These are phyloP conservation scores for Rhodotorula diobovata DNA, from an alignment of 768 basidiomycete genomes.

Conservation along the genomic window DNA sequence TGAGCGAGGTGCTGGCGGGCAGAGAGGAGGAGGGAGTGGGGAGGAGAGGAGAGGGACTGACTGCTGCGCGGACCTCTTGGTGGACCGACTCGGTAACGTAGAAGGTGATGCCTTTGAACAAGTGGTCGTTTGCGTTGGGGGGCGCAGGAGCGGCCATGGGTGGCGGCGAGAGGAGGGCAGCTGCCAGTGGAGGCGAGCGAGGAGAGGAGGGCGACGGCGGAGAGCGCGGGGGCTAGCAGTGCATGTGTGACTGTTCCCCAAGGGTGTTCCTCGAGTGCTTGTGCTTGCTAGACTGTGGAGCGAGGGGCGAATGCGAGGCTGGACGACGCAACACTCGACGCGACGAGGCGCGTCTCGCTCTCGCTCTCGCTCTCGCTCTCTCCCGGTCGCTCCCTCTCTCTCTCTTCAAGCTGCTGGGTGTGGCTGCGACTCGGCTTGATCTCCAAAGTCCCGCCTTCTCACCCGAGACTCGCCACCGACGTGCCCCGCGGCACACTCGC, in stretches of 20 bases:
- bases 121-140: not conserved
- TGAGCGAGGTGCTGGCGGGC: not conserved
- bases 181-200: too few relatives aligned
- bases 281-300: too few relatives aligned
- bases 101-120: conserved; percentile 12
- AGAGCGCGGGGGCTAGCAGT: too few relatives aligned
- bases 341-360: not conserved
- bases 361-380: not conserved
- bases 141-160: too few relatives aligned
- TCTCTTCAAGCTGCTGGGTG: too few relatives aligned
- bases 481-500: not conserved
- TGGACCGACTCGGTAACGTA: conserved; percentile 14
- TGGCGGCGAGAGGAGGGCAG: too few relatives aligned
- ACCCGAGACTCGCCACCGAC: too few relatives aligned
- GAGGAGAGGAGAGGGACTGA: not conserved
- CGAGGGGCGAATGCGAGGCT: too few relatives aligned
- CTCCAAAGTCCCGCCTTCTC: too few relatives aligned
- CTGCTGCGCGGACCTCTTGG: not conserved
- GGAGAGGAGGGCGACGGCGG: not conserved
- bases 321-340: not conserved
- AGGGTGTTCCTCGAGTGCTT: too few relatives aligned
- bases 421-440: not conserved
- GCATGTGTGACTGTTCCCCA: too few relatives aligned
- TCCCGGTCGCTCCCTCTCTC: not conserved
- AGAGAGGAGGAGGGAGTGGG: not conserved